phyloP scores from a whole-genome alignment of 495 filamentous ascomycete genomes.

The Xeromyces bisporus region DNA sequence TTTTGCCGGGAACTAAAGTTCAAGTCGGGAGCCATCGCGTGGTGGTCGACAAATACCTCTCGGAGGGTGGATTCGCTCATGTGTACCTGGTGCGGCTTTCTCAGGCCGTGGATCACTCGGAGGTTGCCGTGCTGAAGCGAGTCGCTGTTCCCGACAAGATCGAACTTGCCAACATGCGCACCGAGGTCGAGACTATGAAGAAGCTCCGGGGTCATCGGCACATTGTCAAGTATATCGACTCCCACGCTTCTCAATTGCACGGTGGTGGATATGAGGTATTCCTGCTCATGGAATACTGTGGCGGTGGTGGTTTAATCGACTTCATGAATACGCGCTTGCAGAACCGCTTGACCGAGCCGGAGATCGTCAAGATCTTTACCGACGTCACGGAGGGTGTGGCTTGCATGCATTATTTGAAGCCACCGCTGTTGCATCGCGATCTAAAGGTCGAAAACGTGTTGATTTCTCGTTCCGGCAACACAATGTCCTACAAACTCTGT shows the following conservation, averaged over 20 bases:
- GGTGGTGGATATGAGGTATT: constrained; percentile 96
- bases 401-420: constrained; percentile 97
- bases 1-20: constrained; percentile 84
- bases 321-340: constrained; percentile 99
- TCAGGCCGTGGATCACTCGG: constrained; percentile 58
- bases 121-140: constrained; percentile 80
- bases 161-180: constrained; percentile 85
- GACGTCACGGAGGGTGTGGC: constrained; percentile 93
- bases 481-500: constrained; percentile 75
- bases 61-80: constrained; percentile 95
- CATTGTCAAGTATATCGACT: constrained; percentile 96
- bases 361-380: constrained; percentile 91
- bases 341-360: constrained; percentile 90
- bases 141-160: constrained; percentile 97
- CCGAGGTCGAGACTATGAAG: constrained; percentile 99
- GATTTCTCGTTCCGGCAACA: constrained; percentile 48
- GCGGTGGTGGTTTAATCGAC: constrained; percentile 83
- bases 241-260: constrained; percentile 82
- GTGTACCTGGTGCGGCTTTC: constrained; percentile 89
- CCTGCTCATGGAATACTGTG: constrained; percentile 85
- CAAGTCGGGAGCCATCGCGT: constrained; percentile 87
- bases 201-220: constrained; percentile 87
- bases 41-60: constrained; percentile 94
- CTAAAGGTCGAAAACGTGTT: constrained; percentile 97
- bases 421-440: constrained; percentile 82